Evolutionary conservation across 2,329 filamentous ascomycete species (phyloP), one percentile per base, ranked within the genome.

Genomic region (Aureobasidium sp.): DNA sequence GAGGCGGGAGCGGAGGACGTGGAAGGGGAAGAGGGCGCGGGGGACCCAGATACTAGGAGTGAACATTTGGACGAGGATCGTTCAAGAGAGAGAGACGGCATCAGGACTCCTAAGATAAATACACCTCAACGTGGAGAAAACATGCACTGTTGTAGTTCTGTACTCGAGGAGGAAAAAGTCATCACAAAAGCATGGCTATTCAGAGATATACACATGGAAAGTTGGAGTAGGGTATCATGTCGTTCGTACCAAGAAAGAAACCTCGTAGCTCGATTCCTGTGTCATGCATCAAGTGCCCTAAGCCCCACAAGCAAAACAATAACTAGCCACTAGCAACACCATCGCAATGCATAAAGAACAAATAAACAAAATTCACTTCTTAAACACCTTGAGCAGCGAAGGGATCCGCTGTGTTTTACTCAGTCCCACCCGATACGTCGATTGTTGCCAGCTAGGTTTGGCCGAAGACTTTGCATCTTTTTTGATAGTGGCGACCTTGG

Each of bases 391-490:
- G 62, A 82, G 68, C 66, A 82, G 68, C 20, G 79, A 77, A 20
- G 78, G 77, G 51, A 82, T 81, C 29, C 76, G 71, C 26, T 77
- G 77, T 62, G 71, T 72, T 57, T 77, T 78, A 67, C 79, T 81
- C 63, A 82, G 67, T 2, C 80, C 80, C 5, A 82, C 79, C 0
- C 80, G 74, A 52, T 61, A 44, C 12, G 48, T 44, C 8, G 59
- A 34, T 44, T 52, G 47, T 27, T 61, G 59, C 59, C 59, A 61
- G 34, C 48, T 46, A 8, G 48, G 47, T 20, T 50, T 61, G 2
- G 46, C n/a, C n/a, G 50, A 65, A 4, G 56, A 48, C 34, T 56
- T 55, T 52, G 48, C 51, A 41, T 59, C 51, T 26, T 67, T 68
- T 60, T 67, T 66, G 60, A 68, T 64, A 15, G 70, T 70, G 8